phyloP scores from a whole-genome alignment of 2,329 filamentous ascomycete species.

The Fusarium continuum region DNA sequence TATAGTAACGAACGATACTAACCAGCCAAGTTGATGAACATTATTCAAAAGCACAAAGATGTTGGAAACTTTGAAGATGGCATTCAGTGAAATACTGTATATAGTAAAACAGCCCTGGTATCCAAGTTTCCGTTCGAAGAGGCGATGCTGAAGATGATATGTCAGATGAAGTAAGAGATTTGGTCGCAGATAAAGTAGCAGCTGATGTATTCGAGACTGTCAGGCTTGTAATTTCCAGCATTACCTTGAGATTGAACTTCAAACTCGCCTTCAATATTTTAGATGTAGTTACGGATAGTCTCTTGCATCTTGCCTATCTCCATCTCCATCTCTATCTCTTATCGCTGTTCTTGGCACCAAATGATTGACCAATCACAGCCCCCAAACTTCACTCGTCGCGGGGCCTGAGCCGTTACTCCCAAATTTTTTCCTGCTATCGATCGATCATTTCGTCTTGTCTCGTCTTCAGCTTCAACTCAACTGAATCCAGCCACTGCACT shows the following conservation, averaged over 20 bases:
- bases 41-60: too few relatives aligned
- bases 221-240: conserved; percentile 2
- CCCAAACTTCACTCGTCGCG: conserved; percentile 14
- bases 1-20: too few relatives aligned
- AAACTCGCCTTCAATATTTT: too few relatives aligned
- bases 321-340: too few relatives aligned
- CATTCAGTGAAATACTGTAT: too few relatives aligned
- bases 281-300: too few relatives aligned
- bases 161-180: neutral
- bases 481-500: conserved; percentile 14
- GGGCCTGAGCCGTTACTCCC: conserved; percentile 36
- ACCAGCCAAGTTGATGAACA: too few relatives aligned
- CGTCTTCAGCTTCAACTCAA: conserved; percentile 30
- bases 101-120: too few relatives aligned
- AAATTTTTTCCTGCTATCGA: conserved; percentile 41
- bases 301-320: too few relatives aligned
- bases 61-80: too few relatives aligned
- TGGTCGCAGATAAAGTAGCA: neutral
- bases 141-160: neutral
- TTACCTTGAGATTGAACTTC: too few relatives aligned
- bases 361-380: conserved; percentile 35
- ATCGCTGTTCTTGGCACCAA: conserved; percentile 5
- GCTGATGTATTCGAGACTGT: neutral
- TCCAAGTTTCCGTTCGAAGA: neutral
- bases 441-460: conserved; percentile 4